Evolutionary conservation across 768 basidiomycete species (phyloP).

Genomic region (Floccularia luteovirens): DNA sequence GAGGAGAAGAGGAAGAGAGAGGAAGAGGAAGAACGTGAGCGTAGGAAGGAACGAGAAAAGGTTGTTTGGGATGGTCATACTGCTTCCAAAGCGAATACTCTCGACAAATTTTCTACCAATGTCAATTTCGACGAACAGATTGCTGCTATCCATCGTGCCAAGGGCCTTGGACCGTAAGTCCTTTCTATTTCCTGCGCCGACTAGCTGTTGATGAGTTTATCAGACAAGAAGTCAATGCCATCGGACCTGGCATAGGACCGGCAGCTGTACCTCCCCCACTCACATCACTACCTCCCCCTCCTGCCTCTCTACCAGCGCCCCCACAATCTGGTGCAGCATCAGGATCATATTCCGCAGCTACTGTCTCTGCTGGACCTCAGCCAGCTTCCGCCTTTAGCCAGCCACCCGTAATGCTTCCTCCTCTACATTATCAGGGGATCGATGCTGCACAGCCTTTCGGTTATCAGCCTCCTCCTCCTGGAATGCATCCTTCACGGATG

Average conservation of each 20-base stretch:
- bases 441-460: slow-evolving; percentile 75
- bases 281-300: slow-evolving; percentile 58
- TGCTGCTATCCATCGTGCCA: slow-evolving; percentile 89
- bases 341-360: slow-evolving; percentile 71
- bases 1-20: slow-evolving; percentile 84
- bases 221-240: slow-evolving; percentile 71
- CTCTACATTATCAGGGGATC: slow-evolving; percentile 78
- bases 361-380: slow-evolving; percentile 87
- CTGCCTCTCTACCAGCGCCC: slow-evolving; percentile 67
- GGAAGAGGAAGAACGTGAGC: slow-evolving; percentile 79
- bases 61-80: slow-evolving; percentile 99
- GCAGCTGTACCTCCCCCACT: slow-evolving; percentile 64
- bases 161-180: slow-evolving; percentile 81
- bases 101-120: slow-evolving; percentile 89
- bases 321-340: slow-evolving; percentile 40
- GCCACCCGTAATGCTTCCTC: slow-evolving; percentile 75
- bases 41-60: slow-evolving; percentile 85
- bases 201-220: slow-evolving; percentile 5
- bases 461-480: slow-evolving; percentile 60
- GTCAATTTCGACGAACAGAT: slow-evolving; percentile 98
- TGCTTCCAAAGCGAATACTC: slow-evolving; percentile 83
- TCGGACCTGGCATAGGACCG: slow-evolving; percentile 85
- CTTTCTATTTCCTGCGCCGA: slow-evolving; percentile 5
- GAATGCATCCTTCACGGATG: slow-evolving; percentile 65
- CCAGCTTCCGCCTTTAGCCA: slow-evolving; percentile 66